phyloP scores from a whole-genome alignment of 1,284 basidiomycete genomes.

The Volvariella surrecta region DNA sequence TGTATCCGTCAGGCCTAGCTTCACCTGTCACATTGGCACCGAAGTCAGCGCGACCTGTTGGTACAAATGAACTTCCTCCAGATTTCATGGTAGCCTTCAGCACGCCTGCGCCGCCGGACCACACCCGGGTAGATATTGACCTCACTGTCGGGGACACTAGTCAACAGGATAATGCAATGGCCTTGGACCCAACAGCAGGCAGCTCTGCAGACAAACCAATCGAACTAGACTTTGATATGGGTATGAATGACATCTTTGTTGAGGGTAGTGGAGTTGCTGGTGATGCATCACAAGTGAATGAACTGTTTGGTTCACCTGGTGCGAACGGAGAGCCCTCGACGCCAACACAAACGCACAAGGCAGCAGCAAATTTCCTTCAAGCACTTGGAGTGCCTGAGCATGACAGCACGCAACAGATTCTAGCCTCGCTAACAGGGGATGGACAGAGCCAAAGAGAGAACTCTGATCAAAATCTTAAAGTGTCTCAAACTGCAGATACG shows the following conservation, averaged over 20 bases:
- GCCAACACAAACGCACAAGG: neutral
- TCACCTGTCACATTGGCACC: conserved; percentile 76
- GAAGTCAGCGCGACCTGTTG: conserved; percentile 52
- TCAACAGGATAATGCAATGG: conserved; percentile 14
- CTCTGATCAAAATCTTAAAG: conserved; percentile 6
- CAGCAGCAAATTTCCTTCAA: neutral
- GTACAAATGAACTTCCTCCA: conserved; percentile 42
- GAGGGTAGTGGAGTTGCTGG: conserved; percentile 25
- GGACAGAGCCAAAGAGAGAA: no score
- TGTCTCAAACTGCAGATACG: conserved; percentile 6
- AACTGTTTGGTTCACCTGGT: neutral
- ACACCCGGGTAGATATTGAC: conserved; percentile 28
- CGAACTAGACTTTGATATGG: conserved; percentile 64
- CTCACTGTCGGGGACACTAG: conserved; percentile 29
- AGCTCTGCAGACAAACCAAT: conserved; percentile 72
- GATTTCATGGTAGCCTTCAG: conserved; percentile 58
- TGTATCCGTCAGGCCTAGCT: conserved; percentile 48
- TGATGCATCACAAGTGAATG: conserved; percentile 9
- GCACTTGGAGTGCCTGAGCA: neutral
- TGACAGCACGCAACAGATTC: no score
- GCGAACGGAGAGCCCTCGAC: neutral
- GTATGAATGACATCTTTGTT: conserved; percentile 46
- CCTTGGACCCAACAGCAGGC: conserved; percentile 33
- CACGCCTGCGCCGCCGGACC: conserved; percentile 20
- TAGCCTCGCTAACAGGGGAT: no score